These are phyloP conservation scores for Claviceps digitariae DNA, from an alignment of 2,329 filamentous ascomycete genomes.

Conservation along the genomic window DNA sequence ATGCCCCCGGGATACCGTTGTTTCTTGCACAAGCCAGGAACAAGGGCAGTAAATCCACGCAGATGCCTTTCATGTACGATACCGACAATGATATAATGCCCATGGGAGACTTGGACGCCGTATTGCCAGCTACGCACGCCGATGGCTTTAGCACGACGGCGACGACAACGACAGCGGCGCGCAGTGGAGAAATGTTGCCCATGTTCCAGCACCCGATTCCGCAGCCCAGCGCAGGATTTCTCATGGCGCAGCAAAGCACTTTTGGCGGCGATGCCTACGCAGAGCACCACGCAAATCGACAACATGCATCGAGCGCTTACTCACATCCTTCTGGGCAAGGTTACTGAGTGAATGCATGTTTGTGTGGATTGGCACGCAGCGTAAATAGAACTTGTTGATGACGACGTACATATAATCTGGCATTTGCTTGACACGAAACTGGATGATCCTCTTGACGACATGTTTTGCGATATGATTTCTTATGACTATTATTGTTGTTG, in stretches of 20 bases:
- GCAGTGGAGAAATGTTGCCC: neutral
- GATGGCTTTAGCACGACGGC: constrained; percentile 6
- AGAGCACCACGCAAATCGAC: constrained; percentile 9
- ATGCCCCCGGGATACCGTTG: constrained; percentile 14
- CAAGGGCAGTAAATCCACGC: constrained; percentile 8
- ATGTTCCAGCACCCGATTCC: constrained; percentile 12
- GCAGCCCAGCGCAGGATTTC: constrained; percentile 7
- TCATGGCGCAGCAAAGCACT: constrained; percentile 11
- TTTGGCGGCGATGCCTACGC: constrained; percentile 10
- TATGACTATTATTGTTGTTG: no score
- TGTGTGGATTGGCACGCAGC: no score
- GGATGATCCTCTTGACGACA: no score
- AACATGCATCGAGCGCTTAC: constrained; percentile 6
- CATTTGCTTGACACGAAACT: no score
- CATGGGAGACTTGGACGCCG: constrained; percentile 11
- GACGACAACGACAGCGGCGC: neutral
- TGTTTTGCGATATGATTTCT: no score
- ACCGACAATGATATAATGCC: constrained; percentile 9
- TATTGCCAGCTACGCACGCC: constrained; percentile 7
- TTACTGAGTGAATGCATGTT: neutral
- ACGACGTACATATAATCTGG: no score
- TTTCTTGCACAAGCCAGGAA: constrained; percentile 15
- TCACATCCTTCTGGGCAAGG: constrained; percentile 6
- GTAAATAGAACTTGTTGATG: no score
- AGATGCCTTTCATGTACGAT: constrained; percentile 11